Evolutionary conservation across 2,329 filamentous ascomycete species (phyloP).

Genomic region (Xenosphaeropsis pyriputrescens): DNA sequence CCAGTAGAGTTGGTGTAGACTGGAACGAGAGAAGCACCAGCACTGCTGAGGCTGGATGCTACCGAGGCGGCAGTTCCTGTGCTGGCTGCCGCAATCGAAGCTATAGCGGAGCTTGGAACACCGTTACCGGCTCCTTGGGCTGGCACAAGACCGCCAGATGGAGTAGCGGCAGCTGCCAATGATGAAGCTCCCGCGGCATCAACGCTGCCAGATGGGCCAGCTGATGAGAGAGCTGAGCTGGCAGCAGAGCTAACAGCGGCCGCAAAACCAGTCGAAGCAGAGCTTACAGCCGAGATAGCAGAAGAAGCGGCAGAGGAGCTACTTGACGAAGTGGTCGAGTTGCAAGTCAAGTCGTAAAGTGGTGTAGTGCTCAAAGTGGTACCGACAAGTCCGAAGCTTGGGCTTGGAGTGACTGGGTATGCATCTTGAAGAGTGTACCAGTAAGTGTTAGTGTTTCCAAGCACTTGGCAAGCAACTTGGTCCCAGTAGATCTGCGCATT

Average conservation of each 20-base stretch:
- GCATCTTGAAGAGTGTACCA: conserved; percentile 68
- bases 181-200: conserved; percentile 2
- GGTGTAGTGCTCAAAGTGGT: conserved; percentile 33
- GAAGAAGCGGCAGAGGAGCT: conserved; percentile 2
- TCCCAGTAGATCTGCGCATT: conserved; percentile 77
- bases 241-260: conserved; percentile 1
- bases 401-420: conserved; percentile 39
- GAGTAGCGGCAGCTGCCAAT: conserved; percentile 1
- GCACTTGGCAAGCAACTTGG: conserved; percentile 55
- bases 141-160: not conserved
- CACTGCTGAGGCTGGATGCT: not conserved
- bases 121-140: not conserved
- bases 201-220: conserved; percentile 2
- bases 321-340: conserved; percentile 6
- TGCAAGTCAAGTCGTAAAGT: conserved; percentile 47
- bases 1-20: conserved; percentile 2
- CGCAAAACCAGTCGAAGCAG: conserved; percentile 2
- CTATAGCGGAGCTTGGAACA: not conserved
- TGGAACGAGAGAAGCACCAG: conserved; percentile 9
- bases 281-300: conserved; percentile 1
- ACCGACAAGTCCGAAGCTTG: conserved; percentile 58
- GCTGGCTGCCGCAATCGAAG: not conserved
- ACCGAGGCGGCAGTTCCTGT: conserved; percentile 2
- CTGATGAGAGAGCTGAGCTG: not conserved
- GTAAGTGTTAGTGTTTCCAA: conserved; percentile 52